Base-by-base conservation (phyloP, 148 eudicot genomes). In the Vaccinium macrocarpon region DNA sequence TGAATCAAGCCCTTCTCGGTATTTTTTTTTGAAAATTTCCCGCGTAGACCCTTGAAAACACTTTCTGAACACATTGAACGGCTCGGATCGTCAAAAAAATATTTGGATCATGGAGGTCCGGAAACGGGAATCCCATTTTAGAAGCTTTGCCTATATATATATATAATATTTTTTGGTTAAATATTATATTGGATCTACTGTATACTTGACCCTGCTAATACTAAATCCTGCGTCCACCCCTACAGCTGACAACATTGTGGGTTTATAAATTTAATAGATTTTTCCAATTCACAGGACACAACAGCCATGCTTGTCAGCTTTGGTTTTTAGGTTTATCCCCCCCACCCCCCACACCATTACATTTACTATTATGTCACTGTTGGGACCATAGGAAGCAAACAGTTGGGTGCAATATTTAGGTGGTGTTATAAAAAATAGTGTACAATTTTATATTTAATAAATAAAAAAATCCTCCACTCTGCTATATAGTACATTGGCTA, bases 241-340 rank as follows among this genome's bases (percentile, higher is more conserved):
- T 52, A 32, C 53, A 74, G 59, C 78, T 75, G 62, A 81, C 55
- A 68, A 46, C 4, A 2, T 19, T 19, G 14, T 2, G 23, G n/a
- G 18, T 16, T 16, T 29, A 42, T 50, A 3, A 16, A 72, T 15
- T 72, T 35, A 18, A 72, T 72, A 23, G 51, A 59, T 29, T 48
- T 72, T 79, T 72, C 79, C 32, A 21, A 71, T 77, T 82, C 84
- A 72, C 8, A 72, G 78, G 84, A 72, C 84, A 32, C 84, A 48
- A 82, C 76, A 82, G 75, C 74, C 57, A 50, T 70, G 77, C 76
- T 27, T 82, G 59, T 82, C 76, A 70, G 62, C 84, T 3, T 55
- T 70, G 48, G 10, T 27, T 64, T 64, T 61, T 48, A 46, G 25
- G 5, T 32, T 12, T 56, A 29, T 14, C 42, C 21, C 29, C 29